Conservation (phyloP, 2,329 filamentous ascomycete species). For the Chrysosporium keratinophilum region DNA sequence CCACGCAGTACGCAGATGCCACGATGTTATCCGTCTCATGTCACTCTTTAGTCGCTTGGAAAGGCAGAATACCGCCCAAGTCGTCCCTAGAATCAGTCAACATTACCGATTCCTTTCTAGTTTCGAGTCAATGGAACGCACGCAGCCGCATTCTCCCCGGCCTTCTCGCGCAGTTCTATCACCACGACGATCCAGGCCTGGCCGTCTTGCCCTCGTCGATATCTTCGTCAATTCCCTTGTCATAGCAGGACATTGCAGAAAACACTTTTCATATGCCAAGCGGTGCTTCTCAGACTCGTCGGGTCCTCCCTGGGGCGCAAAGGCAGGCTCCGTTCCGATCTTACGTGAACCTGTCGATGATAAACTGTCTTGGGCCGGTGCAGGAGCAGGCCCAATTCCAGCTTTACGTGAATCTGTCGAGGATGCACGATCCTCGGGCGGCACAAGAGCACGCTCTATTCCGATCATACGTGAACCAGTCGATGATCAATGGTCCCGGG, state of each 20-base stretch:
- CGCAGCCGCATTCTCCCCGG: not conserved
- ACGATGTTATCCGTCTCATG: conserved; percentile 56
- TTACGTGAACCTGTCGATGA: not conserved
- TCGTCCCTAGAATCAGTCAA: conserved; percentile 36
- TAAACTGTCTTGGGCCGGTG: not conserved
- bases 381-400: not conserved
- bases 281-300: conserved; percentile 23
- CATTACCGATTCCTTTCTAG: conserved; percentile 19
- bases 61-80: conserved; percentile 41
- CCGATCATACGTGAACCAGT: not conserved
- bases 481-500: not conserved
- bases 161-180: conserved; percentile 23
- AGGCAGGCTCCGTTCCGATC: conserved; percentile 13
- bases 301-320: not conserved
- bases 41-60: conserved; percentile 49
- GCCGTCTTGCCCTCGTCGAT: conserved; percentile 33
- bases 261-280: conserved; percentile 35
- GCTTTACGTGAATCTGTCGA: too few species aligned
- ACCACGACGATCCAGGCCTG: conserved; percentile 20
- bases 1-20: conserved; percentile 28
- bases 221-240: conserved; percentile 46
- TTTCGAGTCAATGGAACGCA: not conserved
- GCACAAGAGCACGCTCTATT: conserved; percentile 15
- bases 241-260: conserved; percentile 42
- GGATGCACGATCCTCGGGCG: not conserved